phyloP scores from a whole-genome alignment of 768 basidiomycete species.

The Mycena galericulata region DNA sequence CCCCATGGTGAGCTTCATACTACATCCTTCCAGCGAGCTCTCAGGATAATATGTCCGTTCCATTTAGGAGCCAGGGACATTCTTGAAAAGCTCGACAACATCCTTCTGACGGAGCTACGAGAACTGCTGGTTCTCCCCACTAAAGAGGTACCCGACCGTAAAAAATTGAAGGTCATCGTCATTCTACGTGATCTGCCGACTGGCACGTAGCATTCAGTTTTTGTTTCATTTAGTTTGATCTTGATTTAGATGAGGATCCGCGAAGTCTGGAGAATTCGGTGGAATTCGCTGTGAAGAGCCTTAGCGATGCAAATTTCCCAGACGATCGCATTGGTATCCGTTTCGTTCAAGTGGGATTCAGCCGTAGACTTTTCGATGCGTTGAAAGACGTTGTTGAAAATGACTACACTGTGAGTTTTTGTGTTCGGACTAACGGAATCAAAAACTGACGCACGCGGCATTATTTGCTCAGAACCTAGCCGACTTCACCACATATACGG shows the following conservation, averaged over 20 bases:
- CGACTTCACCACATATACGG: not conserved
- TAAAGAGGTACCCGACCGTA: not conserved
- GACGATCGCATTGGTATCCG: slow-evolving; percentile 7
- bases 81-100: slow-evolving; percentile 9
- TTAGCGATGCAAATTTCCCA: not conserved
- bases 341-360: slow-evolving; percentile 11
- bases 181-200: slow-evolving; percentile 1
- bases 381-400: slow-evolving; percentile 11
- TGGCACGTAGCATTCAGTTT: slow-evolving; percentile 1
- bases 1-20: not conserved
- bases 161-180: not conserved
- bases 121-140: slow-evolving; percentile 7
- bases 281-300: slow-evolving; percentile 8
- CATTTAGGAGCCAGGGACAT: not conserved
- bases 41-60: not conserved
- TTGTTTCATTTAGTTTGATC: slow-evolving; percentile 3
- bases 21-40: not conserved
- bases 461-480: not conserved
- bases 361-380: slow-evolving; percentile 8
- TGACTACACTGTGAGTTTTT: not conserved
- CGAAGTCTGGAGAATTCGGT: slow-evolving; percentile 14
- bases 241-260: slow-evolving; percentile 3
- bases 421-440: not conserved
- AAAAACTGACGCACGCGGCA: not conserved
- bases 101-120: slow-evolving; percentile 4